phyloP scores from a whole-genome alignment of 2,329 filamentous ascomycete species.

The Balansia obtecta region DNA sequence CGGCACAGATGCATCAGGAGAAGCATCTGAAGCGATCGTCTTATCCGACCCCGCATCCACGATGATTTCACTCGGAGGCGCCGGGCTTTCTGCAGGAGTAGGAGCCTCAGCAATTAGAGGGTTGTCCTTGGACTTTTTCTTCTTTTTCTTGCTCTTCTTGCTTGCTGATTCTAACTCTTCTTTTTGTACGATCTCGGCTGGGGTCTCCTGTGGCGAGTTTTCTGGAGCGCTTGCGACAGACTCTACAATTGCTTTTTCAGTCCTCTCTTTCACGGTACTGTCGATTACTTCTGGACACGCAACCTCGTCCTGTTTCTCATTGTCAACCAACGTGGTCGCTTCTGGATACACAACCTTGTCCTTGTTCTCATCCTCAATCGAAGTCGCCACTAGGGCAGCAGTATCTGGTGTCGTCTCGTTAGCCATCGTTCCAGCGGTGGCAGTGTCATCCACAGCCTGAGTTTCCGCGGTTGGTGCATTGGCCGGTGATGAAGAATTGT shows the following conservation, averaged over 20 bases:
- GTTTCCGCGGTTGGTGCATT: not conserved
- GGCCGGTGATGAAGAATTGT: not conserved
- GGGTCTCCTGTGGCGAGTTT: not conserved
- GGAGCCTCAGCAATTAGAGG: not conserved
- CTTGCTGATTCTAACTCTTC: not conserved
- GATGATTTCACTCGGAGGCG: not conserved
- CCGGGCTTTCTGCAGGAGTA: not conserved
- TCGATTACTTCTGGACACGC: not conserved
- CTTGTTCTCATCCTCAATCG: not conserved
- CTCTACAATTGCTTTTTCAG: not conserved
- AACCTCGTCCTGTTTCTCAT: not conserved
- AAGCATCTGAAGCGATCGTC: not conserved
- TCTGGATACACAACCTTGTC: not conserved
- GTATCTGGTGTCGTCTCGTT: not conserved
- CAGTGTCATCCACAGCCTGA: not conserved
- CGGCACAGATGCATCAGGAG: not conserved
- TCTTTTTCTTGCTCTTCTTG: slow-evolving; percentile 12
- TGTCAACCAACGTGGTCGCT: not conserved
- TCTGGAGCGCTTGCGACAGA: not conserved
- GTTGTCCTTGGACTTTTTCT: slow-evolving; percentile 5
- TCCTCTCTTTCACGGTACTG: not conserved
- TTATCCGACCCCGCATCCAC: not conserved
- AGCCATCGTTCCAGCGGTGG: not conserved
- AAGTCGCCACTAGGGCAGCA: not conserved
- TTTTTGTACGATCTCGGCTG: not conserved